phyloP scores from a whole-genome alignment of 257 asterid species.

The Solanum okadae region DNA sequence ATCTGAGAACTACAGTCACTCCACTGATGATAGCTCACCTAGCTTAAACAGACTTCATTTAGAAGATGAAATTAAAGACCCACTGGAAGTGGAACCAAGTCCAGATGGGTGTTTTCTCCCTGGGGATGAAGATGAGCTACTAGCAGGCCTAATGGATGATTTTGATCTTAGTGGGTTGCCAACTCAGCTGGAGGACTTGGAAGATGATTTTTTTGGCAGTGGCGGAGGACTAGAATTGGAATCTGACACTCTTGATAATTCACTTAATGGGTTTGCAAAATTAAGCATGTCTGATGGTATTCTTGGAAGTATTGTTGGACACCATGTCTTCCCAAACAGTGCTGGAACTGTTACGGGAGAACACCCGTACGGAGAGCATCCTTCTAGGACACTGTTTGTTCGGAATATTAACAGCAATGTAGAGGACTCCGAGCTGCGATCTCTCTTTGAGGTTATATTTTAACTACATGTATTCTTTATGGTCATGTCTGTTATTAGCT shows the following conservation, averaged over 20 bases:
- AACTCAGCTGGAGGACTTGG: conserved; percentile 83
- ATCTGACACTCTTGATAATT: conserved; percentile 40
- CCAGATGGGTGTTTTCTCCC: conserved; percentile 56
- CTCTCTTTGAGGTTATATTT: conserved; percentile 75
- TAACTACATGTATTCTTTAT: background rate
- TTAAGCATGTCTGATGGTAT: conserved; percentile 40
- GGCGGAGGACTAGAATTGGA: conserved; percentile 95
- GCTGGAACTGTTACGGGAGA: conserved; percentile 63
- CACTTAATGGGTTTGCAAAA: conserved; percentile 41
- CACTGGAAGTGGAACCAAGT: conserved; percentile 39
- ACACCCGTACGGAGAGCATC: conserved; percentile 98
- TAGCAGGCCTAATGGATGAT: conserved; percentile 85
- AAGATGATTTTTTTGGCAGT: conserved; percentile 90
- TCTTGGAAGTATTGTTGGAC: conserved; percentile 30
- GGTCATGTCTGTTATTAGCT: background rate
- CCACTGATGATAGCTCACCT: conserved; percentile 48
- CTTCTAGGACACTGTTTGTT: conserved; percentile 91
- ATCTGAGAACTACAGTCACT: conserved; percentile 27
- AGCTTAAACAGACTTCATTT: conserved; percentile 24
- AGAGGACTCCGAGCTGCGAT: conserved; percentile 81
- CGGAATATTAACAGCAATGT: conserved; percentile 93
- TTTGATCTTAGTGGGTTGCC: conserved; percentile 85
- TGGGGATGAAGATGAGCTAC: conserved; percentile 84
- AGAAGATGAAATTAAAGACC: conserved; percentile 41
- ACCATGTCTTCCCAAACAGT: conserved; percentile 45